Evolutionary conservation across 805 yeast species (phyloP), one percentile per base, ranked within the genome.

Genomic region (baker's yeast (Saccharomyces cerevisiae)): DNA sequence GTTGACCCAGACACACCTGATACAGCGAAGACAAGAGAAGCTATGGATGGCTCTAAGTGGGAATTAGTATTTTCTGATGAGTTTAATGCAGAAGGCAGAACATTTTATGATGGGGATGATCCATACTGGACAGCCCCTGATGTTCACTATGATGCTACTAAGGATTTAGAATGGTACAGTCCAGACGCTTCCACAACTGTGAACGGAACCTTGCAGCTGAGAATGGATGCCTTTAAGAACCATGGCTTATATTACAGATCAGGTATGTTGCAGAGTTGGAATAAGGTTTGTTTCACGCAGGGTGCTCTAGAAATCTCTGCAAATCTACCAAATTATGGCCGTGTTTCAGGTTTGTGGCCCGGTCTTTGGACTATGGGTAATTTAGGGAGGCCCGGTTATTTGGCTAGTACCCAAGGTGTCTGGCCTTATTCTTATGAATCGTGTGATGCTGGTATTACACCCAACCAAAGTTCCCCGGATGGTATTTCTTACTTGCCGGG

Each of bases 361-460:
- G 97, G 96, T 75, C 61, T 88, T 55, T 89, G 96, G 97, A 79
- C 96, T 3, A 75, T 90, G 81, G 97, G 97, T 43, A 89, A 89
- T 65, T 76, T 89, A 59, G 97, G 86, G 22, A 80, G 96, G 59
- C 94, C 96, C 0, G 97, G 97, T 11, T 90, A 80, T 66, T 72
- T 81, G 73, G 87, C 95, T 11, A 76, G 90, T 6, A 82, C 96
- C 2, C 95, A 90, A 27, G 96, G 96, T 54, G 84, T 87, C 22
- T 90, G 97, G 97, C 96, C 97, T 2, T 90, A 89, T 64, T 75
- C 91, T 1, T 89, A 89, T 68, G 84, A 84, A 41, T 69, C 80
- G 3, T 89, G 96, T 70, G 96, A 89, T 72, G 89, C 89, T 2
- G 97, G 97, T 58, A 89, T 89, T 60, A 89, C 96, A 2, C 86